A percentile compares a stretch with the other conserved stretches of the same genome.
Conservation (phyloP, 2,329 filamentous ascomycete genomes). For the Fusarium napiforme region DNA sequence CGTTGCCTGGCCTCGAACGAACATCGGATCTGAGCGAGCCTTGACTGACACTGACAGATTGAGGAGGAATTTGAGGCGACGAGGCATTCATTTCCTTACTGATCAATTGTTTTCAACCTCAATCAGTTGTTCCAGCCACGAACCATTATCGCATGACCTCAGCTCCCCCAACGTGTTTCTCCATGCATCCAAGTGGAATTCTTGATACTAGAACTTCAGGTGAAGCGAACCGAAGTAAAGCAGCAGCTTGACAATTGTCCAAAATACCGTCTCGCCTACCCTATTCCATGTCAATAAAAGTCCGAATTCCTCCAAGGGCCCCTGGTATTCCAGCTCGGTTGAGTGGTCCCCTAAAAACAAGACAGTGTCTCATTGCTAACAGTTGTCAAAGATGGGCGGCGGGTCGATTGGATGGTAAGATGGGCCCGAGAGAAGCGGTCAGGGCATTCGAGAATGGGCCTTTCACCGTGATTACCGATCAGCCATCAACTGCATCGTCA, state of each 20-base stretch:
- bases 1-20: neutral
- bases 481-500: constrained; percentile 20
- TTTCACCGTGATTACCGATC: constrained; percentile 36
- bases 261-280: constrained; percentile 18
- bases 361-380: constrained; percentile 38
- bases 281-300: constrained; percentile 29
- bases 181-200: constrained; percentile 2
- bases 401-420: constrained; percentile 4
- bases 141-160: constrained; percentile 14
- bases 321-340: constrained; percentile 13
- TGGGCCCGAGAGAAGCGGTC: constrained; percentile 40
- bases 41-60: neutral
- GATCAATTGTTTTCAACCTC: constrained; percentile 9
- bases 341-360: constrained; percentile 12
- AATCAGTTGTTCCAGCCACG: constrained; percentile 10
- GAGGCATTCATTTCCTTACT: neutral
- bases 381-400: constrained; percentile 30
- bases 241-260: neutral
- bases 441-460: constrained; percentile 27
- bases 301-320: constrained; percentile 9
- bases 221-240: neutral
- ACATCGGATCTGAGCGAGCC: constrained; percentile 1
- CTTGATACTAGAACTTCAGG: neutral
- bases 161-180: constrained; percentile 10
- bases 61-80: constrained; percentile 4